Evolutionary conservation across 106 monocot species (phyloP), one percentile per base, ranked within the genome.

Genomic region (Gastrodia elata): DNA sequence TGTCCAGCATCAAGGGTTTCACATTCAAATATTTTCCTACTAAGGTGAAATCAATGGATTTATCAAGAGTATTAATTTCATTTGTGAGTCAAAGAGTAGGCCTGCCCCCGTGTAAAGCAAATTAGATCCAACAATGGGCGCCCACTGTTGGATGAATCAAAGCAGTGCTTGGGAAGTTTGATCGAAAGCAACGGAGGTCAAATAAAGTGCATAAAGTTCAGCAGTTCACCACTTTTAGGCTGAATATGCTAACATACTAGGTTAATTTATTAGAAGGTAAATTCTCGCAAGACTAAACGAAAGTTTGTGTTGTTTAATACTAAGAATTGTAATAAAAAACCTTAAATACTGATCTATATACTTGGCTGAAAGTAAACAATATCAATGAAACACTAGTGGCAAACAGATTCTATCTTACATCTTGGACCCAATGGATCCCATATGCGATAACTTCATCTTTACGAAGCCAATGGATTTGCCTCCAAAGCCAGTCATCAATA

Each of bases 401-500:
- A 67, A 67, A 67, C 6, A 32, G 37, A 33, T 67, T 67, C 37
- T 68, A 13, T 75, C 86, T 82, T 83, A 98, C 98, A 83, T 98
- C 77, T 82, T 98, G 88, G 56, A 98, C 65, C 98, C 98, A 93
- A 37, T 74, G 87, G 37, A 98, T 98, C 13, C 86, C 98, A 77
- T 83, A 78, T 24, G 91, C 88, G 81, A 98, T 76, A 67, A 93
- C 68, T 68, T 88, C 88, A 68, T 88, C 93, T 16, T 80, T 89
- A 27, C 98, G 82, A 30, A 98, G 93, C 75, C 43, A 84, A 88
- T 85, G 79, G 25, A 98, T 93, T 68, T 93, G 91, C 65, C 93
- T 86, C 48, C 91, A 36, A 74, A 98, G 85, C 93, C 91, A 98
- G 72, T 98, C 98, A 87, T 98, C 93, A 69, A 98, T 91, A 39